These are phyloP conservation scores for Mycena crocata DNA, from an alignment of 768 basidiomycete species.

Conservation along the genomic window DNA sequence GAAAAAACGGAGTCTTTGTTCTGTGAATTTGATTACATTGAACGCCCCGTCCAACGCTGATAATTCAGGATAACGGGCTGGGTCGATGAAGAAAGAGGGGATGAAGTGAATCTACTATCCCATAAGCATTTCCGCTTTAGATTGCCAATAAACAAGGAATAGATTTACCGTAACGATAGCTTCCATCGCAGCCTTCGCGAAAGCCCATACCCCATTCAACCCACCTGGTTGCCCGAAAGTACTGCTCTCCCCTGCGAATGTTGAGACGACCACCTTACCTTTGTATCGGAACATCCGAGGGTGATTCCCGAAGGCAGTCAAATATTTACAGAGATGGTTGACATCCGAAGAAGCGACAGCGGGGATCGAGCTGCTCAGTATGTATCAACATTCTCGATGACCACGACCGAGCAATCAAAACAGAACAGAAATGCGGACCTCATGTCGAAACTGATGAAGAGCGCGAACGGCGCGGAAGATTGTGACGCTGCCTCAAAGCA, in stretches of 20 bases:
- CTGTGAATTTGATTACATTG: slow-evolving; percentile 40
- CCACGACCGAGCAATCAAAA: slow-evolving; percentile 43
- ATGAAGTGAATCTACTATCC: slow-evolving; percentile 56
- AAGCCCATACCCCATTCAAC: slow-evolving; percentile 51
- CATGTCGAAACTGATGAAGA: slow-evolving; percentile 54
- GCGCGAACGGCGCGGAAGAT: slow-evolving; percentile 43
- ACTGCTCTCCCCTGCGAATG: slow-evolving; percentile 61
- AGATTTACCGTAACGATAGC: slow-evolving; percentile 22
- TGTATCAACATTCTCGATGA: too few species aligned
- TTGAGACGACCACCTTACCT: slow-evolving; percentile 54
- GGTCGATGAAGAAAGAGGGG: slow-evolving; percentile 63
- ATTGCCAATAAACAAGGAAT: background rate
- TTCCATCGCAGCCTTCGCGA: slow-evolving; percentile 30
- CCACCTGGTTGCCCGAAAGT: slow-evolving; percentile 54
- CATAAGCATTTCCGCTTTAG: background rate
- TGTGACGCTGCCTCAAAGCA: slow-evolving; percentile 52
- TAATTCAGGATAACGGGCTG: slow-evolving; percentile 49
- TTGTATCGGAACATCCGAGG: slow-evolving; percentile 53
- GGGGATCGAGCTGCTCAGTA: slow-evolving; percentile 34
- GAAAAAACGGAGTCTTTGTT: background rate
- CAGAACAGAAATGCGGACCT: slow-evolving; percentile 35
- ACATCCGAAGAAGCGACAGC: slow-evolving; percentile 36
- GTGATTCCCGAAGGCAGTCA: slow-evolving; percentile 50
- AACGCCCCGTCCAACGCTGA: slow-evolving; percentile 60
- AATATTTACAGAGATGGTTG: slow-evolving; percentile 45